phyloP scores from a whole-genome alignment of 1,139 yeast genomes.

The Taphrina confusa region DNA sequence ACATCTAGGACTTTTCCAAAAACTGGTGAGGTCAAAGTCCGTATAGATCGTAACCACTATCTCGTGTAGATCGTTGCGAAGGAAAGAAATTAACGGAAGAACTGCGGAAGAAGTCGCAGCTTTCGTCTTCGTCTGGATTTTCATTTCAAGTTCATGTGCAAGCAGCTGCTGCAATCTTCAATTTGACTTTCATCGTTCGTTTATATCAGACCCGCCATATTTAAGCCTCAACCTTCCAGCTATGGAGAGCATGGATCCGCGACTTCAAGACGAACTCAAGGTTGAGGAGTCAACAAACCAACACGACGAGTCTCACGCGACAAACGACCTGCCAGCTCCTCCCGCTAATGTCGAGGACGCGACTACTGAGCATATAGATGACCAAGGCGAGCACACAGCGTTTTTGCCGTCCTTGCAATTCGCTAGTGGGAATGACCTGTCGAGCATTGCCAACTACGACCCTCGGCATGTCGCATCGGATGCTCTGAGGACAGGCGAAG shows the following conservation, averaged over 20 bases:
- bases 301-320: background rate
- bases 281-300: background rate
- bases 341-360: background rate
- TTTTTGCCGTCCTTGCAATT: slow-evolving; percentile 16
- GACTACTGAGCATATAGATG: background rate
- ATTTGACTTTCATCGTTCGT: slow-evolving; percentile 11
- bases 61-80: too few species aligned
- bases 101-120: too few species aligned
- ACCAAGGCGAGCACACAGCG: slow-evolving; percentile 14
- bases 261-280: slow-evolving; percentile 4
- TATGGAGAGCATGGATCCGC: slow-evolving; percentile 11
- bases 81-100: too few species aligned
- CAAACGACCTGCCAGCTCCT: slow-evolving; percentile 4
- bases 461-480: slow-evolving; percentile 4
- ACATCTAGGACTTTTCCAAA: too few species aligned
- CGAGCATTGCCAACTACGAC: slow-evolving; percentile 5
- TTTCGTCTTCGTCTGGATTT: too few species aligned
- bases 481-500: slow-evolving; percentile 1
- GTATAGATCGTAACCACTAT: too few species aligned
- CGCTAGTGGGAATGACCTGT: slow-evolving; percentile 18
- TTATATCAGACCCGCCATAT: slow-evolving; percentile 5
- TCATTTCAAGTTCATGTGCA: slow-evolving; percentile 8
- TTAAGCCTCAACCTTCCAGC: slow-evolving; percentile 1
- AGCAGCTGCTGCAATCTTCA: background rate
- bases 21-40: too few species aligned